Evolutionary conservation across 257 asterid genomes (phyloP).

Genomic region (Solanum bukasovii): DNA sequence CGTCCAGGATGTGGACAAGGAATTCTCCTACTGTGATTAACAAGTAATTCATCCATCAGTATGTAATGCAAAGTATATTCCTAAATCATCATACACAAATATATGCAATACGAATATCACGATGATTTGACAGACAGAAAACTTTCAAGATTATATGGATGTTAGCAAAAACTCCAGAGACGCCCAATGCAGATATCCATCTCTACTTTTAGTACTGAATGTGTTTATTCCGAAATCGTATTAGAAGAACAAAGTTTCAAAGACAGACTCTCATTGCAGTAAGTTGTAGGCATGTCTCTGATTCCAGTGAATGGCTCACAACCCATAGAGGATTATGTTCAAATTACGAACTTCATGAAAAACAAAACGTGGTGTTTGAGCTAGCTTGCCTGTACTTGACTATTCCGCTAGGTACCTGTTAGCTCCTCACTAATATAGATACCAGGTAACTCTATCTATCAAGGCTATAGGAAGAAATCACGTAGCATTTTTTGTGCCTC

Average conservation of each 20-base stretch:
- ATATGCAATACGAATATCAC: background rate
- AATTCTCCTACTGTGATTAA: conserved; percentile 50
- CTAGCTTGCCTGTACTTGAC: background rate
- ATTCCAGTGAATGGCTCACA: background rate
- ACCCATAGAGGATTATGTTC: background rate
- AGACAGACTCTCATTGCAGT: background rate
- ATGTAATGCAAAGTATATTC: background rate
- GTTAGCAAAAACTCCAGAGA: background rate
- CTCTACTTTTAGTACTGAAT: background rate
- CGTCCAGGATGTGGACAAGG: conserved; percentile 91
- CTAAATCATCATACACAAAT: background rate
- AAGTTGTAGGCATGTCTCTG: background rate
- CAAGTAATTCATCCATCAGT: background rate
- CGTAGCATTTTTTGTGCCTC: background rate
- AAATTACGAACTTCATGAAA: background rate
- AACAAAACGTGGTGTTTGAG: background rate
- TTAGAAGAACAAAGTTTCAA: background rate
- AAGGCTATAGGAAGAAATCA: background rate
- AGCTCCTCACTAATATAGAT: background rate
- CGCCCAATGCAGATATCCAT: background rate
- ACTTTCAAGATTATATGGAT: background rate
- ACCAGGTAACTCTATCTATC: background rate
- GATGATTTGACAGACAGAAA: background rate
- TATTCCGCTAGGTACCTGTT: background rate
- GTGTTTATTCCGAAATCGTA: background rate